Evolutionary conservation across 163 green algal genomes (phyloP), one percentile per base, ranked within the genome.

Genomic region (Smithsoniella earleae): DNA sequence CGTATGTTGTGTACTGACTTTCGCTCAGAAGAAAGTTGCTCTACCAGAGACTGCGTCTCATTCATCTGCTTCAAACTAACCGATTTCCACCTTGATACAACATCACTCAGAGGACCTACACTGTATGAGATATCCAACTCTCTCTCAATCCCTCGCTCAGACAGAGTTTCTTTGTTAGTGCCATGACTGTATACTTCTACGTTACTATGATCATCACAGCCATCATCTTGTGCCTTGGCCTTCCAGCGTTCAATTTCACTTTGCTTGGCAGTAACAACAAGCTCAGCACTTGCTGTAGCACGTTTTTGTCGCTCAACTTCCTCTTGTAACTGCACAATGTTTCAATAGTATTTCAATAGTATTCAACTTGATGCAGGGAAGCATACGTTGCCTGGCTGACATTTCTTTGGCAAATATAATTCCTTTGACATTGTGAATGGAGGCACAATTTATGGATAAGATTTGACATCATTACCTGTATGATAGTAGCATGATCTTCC

Each of bases 1-100:
- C 58, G 58, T 34, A 69, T 38, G 58, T 13, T 69, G 3, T 69
- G 58, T 13, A 69, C 10, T 44, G 58, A 30, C 20, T 69, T 69
- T 5, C 58, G 58, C 58, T 69, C 58, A 20, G 20, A 5, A 43
- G 25, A 30, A 30, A 69, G 34, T 31, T 69, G 58, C 3, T 69
- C 58, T 13, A 33, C 58, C 58, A 69, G 58, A 36, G 8, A 30
- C 6, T 69, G 18, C 16, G 25, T 34, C 25, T 69, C 58, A 69
- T 34, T 33, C 10, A 69, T 34, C 13, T 69, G 58, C 8, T 69
- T 37, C 58, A 69, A 25, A 13, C 58, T 69, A n/a, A 69, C 25
- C 5, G 27, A 40, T 38, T 31, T 36, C 58, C 58, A 69, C 58
- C 43, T 37, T 1, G 58, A 69, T n/a, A 69, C 58, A 28, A 69